A percentile compares a stretch with the other conserved stretches of the same genome.
These are phyloP conservation scores for Trichothecium sympodiale DNA, from an alignment of 2,329 filamentous ascomycete species.

Conservation along the genomic window DNA sequence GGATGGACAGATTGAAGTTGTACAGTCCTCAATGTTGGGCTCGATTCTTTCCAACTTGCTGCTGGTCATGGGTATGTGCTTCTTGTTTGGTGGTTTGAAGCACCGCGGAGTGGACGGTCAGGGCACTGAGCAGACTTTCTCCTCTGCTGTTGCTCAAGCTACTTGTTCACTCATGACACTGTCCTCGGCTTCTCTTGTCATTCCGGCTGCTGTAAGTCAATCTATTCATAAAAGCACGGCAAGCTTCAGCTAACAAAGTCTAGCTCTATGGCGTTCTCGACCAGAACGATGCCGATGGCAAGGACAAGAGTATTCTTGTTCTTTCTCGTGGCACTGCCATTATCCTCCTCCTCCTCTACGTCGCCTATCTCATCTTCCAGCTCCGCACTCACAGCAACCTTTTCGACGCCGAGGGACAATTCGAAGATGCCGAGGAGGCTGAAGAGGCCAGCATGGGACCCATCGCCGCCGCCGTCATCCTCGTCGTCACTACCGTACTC, in stretches of 20 bases:
- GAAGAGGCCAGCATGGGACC: slow-evolving; percentile 47
- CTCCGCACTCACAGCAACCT: slow-evolving; percentile 62
- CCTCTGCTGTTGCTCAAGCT: slow-evolving; percentile 66
- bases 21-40: slow-evolving; percentile 96
- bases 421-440: slow-evolving; percentile 30
- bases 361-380: slow-evolving; percentile 70
- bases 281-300: slow-evolving; percentile 27
- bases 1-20: slow-evolving; percentile 81
- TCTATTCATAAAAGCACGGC: not conserved
- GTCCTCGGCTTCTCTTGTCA: slow-evolving; percentile 66
- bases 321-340: slow-evolving; percentile 68
- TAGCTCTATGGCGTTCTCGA: slow-evolving; percentile 57
- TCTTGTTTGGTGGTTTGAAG: slow-evolving; percentile 61
- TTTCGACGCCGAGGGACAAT: slow-evolving; percentile 47
- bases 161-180: slow-evolving; percentile 66
- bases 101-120: slow-evolving; percentile 45
- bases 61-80: slow-evolving; percentile 74
- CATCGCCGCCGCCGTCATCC: slow-evolving; percentile 50
- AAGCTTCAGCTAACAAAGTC: not conserved
- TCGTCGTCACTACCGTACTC: slow-evolving; percentile 58
- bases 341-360: slow-evolving; percentile 63
- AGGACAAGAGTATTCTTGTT: slow-evolving; percentile 48
- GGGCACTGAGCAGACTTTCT: slow-evolving; percentile 60
- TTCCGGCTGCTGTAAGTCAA: slow-evolving; percentile 54
- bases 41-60: slow-evolving; percentile 92